phyloP scores from a whole-genome alignment of 2,329 filamentous ascomycete species.

The Dissoconium aciculare region DNA sequence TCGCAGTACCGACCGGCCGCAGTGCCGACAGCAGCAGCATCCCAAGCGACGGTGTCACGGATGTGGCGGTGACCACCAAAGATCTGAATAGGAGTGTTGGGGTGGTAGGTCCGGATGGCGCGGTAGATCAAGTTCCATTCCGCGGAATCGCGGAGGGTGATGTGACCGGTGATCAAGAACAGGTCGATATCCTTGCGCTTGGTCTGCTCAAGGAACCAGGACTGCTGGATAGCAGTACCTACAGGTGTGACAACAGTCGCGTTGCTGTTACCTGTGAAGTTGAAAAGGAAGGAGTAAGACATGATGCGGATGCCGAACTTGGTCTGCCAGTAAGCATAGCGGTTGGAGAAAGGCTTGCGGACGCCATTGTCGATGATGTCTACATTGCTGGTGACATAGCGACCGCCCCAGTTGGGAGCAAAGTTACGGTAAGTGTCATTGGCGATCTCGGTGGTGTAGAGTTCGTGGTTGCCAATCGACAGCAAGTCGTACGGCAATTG shows the following conservation, averaged over 20 bases:
- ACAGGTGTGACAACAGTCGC: constrained; percentile 46
- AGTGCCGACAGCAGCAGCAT: constrained; percentile 45
- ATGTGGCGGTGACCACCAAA: constrained; percentile 38
- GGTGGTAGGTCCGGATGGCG: constrained; percentile 42
- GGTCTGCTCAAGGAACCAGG: constrained; percentile 47
- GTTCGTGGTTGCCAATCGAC: constrained; percentile 48
- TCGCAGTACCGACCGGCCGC: constrained; percentile 52
- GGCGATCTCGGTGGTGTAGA: constrained; percentile 47
- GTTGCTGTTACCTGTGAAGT: constrained; percentile 44
- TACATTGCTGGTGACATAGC: constrained; percentile 40
- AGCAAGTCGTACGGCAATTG: constrained; percentile 34
- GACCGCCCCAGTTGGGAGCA: constrained; percentile 41
- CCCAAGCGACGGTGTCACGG: constrained; percentile 50
- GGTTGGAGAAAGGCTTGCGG: constrained; percentile 26
- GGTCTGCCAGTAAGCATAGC: constrained; percentile 36
- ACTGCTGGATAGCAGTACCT: constrained; percentile 36
- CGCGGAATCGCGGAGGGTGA: constrained; percentile 35
- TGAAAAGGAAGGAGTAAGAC: constrained; percentile 37
- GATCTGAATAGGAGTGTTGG: constrained; percentile 46
- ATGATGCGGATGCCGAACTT: constrained; percentile 36
- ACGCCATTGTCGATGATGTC: constrained; percentile 25
- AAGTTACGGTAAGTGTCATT: constrained; percentile 48
- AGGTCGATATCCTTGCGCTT: constrained; percentile 45
- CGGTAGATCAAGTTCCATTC: constrained; percentile 38
- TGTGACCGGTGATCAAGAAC: constrained; percentile 50